Evolutionary conservation across 306 rosid species (phyloP), one percentile per base, ranked within the genome.

Genomic region (Dicorynia guianensis): DNA sequence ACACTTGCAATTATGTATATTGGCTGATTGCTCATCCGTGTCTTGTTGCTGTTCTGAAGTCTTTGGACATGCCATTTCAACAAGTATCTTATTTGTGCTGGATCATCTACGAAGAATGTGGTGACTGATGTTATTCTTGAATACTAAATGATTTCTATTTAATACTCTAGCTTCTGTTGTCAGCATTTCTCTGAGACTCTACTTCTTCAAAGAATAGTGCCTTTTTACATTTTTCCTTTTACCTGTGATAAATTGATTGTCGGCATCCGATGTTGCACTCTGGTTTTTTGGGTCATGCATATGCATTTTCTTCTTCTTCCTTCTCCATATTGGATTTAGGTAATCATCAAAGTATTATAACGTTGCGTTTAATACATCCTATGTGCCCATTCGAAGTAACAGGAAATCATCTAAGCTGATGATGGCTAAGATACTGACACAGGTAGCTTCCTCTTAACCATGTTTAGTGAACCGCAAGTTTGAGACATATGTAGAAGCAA

Each of bases 1-100:
- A 42, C 20, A 63, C 67, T 50, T 70, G 75, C 84, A 73, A 40
- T 76, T 67, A 71, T 89, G 86, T 78, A 88, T 39, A 83, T 71
- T 72, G 80, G 72, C 71, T 71, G 59, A 76, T 60, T 76, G 69
- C 58, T 53, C 77, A 76, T 60, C 20, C 15, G 34, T 80, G 74
- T 67, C 55, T 52, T 34, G 42, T 46, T 66, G 44, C 63, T 6
- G 60, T 76, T 79, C 34, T 63, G 69, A 73, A 50, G 63, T 53
- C 56, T 56, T 69, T 34, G 14, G 78, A 59, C 44, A 68, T 68
- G 43, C 61, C 66, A 30, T 85, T 56, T 74, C 53, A 65, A 84
- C 75, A 81, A 81, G 42, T 43, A 55, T 53, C 36, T 66, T 69
- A 7, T 84, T 62, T 76, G 79, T 44, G 68, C 73, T 83, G 70